Evolutionary conservation across 2,329 filamentous ascomycete genomes (phyloP).

Genomic region (Didymella arachidicola): DNA sequence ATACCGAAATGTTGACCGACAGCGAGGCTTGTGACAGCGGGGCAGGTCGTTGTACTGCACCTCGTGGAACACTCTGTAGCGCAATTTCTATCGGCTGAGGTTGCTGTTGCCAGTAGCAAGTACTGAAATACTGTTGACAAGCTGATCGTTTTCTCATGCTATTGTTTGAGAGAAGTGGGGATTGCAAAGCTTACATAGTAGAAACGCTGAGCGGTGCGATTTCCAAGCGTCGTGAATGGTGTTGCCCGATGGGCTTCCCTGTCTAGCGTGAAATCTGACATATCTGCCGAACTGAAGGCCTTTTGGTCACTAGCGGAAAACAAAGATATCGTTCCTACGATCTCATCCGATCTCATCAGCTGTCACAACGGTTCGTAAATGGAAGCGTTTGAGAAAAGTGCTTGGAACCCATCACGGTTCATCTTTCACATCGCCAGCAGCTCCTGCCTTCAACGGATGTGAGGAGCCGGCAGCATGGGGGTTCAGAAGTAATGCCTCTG

Average conservation of each 20-base stretch:
- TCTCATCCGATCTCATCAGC: slow-evolving; percentile 1
- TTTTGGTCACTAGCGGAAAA: slow-evolving; percentile 11
- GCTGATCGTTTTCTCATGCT: slow-evolving; percentile 10
- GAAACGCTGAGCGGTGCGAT: slow-evolving; percentile 12
- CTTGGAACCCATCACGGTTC: neutral
- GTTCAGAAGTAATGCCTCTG: neutral
- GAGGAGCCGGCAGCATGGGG: neutral
- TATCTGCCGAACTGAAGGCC: slow-evolving; percentile 5
- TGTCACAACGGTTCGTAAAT: neutral
- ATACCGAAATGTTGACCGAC: slow-evolving; percentile 7
- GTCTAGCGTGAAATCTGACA: slow-evolving; percentile 14
- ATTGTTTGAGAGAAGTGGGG: slow-evolving; percentile 22
- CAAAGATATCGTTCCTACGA: slow-evolving; percentile 4
- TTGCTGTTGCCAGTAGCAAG: slow-evolving; percentile 3
- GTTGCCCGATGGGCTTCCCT: slow-evolving; percentile 7
- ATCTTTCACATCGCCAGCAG: neutral
- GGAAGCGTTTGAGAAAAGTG: neutral
- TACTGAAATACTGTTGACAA: slow-evolving; percentile 9
- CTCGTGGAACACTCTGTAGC: slow-evolving; percentile 7
- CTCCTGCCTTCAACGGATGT: neutral
- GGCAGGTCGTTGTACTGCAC: neutral
- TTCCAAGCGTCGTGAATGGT: slow-evolving; percentile 19
- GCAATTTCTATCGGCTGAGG: neutral
- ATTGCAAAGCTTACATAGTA: slow-evolving; percentile 4
- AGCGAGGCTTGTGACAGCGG: slow-evolving; percentile 1